Evolutionary conservation across 108 stramenopile genomes (phyloP).

Genomic region (Hondaea fermentalgiana): DNA sequence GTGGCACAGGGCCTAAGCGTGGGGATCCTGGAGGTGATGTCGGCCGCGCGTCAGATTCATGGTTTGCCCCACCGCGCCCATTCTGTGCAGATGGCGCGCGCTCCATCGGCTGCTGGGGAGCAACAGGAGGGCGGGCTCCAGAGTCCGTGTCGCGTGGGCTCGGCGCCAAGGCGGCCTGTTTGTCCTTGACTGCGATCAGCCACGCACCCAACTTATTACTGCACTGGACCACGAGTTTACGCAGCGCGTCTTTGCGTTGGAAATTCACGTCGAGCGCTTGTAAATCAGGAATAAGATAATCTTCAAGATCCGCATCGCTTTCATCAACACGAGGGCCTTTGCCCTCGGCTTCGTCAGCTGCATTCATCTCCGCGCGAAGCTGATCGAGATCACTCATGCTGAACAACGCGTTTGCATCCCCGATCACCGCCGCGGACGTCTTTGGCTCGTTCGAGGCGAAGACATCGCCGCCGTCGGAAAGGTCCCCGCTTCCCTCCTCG

Average conservation of each 20-base stretch:
- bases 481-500: neutral
- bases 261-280: neutral
- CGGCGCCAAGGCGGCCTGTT: neutral
- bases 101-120: too few relatives aligned
- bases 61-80: too few relatives aligned
- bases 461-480: neutral
- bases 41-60: too few relatives aligned
- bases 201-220: neutral
- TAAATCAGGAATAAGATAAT: neutral
- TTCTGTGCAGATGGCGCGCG: too few relatives aligned
- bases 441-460: neutral
- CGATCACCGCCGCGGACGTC: too few relatives aligned
- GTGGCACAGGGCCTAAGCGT: too few relatives aligned
- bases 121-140: too few relatives aligned
- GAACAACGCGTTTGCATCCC: neutral
- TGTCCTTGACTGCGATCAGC: neutral
- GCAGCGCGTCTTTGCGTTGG: neutral
- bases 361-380: conserved; percentile 64
- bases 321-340: neutral
- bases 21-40: too few relatives aligned
- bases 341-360: neutral
- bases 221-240: conserved; percentile 5
- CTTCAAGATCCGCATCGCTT: neutral
- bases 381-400: neutral
- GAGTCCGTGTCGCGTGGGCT: too few relatives aligned